Evolutionary conservation across 495 filamentous ascomycete genomes (phyloP), one percentile per base, ranked within the genome.

Genomic region (Hypomontagnella monticulosa): DNA sequence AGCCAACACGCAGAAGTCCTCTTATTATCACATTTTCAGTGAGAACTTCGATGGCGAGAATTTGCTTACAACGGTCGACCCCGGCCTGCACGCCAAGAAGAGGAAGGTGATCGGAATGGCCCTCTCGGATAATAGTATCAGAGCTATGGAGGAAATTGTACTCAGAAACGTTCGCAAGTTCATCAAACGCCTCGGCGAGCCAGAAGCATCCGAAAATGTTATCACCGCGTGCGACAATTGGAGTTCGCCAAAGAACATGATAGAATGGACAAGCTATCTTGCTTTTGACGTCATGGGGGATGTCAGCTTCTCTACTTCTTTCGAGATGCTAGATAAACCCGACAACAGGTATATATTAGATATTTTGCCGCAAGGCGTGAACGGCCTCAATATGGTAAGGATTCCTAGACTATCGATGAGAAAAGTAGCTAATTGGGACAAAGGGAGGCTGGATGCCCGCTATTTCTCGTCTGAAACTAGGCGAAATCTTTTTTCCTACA

Each of bases 271-370:
- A n/a, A 56, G 66, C 11, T 34, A 42, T 15, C 66, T 76, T 2
- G 54, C 62, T 0, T 70, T 75, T 36, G 74, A 76, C 50, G 66
- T 75, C 27, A 61, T 75, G 61, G 80, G 80, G 74, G 82, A 84
- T 67, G 56, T 84, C 10, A 81, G 82, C 47, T 84, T 84, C 66
- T 81, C 81, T 1, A 82, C 79, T 64, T 83, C 80, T 44, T 83
- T 84, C 55, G 75, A 85, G 23, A 27, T 27, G 23, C 23, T 27
- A 27, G 23, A 27, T 6, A 27, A 27, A 27, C 23, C 23, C 23
- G 23, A 27, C 23, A 27, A 27, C 6, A 27, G 23, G 6, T 27
- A 27, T 6, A 27, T 61, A 81, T 83, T 9, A 76, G 75, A 52
- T 71, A 76, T 27, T 72, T 74, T 11, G 65, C 55, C 10, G 54